Base-by-base conservation (phyloP, 2,329 filamentous ascomycete genomes). In the Aspergillus flavus region DNA sequence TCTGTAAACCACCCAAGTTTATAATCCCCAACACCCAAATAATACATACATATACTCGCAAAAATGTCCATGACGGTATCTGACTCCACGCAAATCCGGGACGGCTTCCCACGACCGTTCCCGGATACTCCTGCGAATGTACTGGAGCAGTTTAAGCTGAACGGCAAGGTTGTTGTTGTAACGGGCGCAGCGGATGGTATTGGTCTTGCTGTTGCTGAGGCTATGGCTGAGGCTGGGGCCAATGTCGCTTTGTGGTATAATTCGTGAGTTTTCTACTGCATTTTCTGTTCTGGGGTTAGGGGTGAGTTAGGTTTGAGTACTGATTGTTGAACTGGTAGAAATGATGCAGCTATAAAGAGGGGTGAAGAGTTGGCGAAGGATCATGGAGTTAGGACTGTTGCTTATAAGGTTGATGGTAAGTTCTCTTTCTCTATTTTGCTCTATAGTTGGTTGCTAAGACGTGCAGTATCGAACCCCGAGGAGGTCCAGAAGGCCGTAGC, bases 141-240 rank as follows among this genome's bases (percentile, higher is more conserved):
- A 1, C 57, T 83, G 1, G 76, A 83, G 50, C 82, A 84, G 57
- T 75, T 84, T 54, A 72, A 70, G 16, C 71, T 84, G 68, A 74
- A 68, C 6, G 81, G 76, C 10, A 83, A 60, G 58, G 70, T 73
- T 1, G 77, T 79, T 0, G 76, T 79, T n/a, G 72, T 84, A 1
- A 83, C 75, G 0, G 82, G 82, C 5, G 81, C 81, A 0, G 77
- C 80, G 0, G 81, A 82, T 46, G 82, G 82, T 0, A 79, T 84
- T 46, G 82, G 82, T 0, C 71, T 75, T 50, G 76, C 82, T 0
- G 80, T 82, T 4, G 75, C 80, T 0, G 79, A 84, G 61, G 80
- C 76, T 1, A 79, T 82, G 72, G 81, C 81, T 1, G 82, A 84
- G 59, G 82, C 81, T 0, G 76, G 76, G 0, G 82, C 74, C 0